Conservation (phyloP, 2,329 filamentous ascomycete genomes). For the Podosphaera xanthii region DNA sequence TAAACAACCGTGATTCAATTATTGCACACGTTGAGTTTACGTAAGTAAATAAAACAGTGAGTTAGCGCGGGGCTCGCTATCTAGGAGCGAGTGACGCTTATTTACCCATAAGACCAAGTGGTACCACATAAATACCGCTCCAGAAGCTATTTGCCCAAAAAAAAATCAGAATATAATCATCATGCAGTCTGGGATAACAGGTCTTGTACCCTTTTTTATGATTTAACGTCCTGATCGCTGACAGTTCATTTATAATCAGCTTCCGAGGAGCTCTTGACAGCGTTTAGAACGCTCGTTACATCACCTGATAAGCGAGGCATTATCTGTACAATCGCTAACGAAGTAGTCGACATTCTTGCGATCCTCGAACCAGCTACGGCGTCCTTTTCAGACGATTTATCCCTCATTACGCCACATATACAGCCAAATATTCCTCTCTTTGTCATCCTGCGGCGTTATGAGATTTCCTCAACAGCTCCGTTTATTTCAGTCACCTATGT, state of each 20-base stretch:
- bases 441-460: conserved; percentile 48
- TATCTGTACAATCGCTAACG: conserved; percentile 44
- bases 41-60: too few relatives aligned
- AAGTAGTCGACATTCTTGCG: conserved; percentile 39
- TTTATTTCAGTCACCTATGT: conserved; percentile 58
- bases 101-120: too few relatives aligned
- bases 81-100: too few relatives aligned
- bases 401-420: conserved; percentile 37
- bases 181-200: conserved; percentile 65
- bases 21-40: too few relatives aligned
- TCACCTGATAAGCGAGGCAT: conserved; percentile 42
- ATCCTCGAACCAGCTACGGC: conserved; percentile 29
- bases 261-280: conserved; percentile 51
- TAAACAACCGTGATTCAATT: too few relatives aligned
- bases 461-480: conserved; percentile 21
- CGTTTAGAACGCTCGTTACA: conserved; percentile 48
- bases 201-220: conserved; percentile 18
- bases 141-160: not conserved
- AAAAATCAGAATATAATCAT: conserved; percentile 9
- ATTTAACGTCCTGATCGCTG: not conserved
- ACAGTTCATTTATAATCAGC: conserved; percentile 40
- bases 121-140: too few relatives aligned
- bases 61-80: too few relatives aligned
- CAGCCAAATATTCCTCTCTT: conserved; percentile 44
- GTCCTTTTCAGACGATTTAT: conserved; percentile 41